Base-by-base conservation (phyloP, 2,329 filamentous ascomycete genomes). In the Microdochium paspali region DNA sequence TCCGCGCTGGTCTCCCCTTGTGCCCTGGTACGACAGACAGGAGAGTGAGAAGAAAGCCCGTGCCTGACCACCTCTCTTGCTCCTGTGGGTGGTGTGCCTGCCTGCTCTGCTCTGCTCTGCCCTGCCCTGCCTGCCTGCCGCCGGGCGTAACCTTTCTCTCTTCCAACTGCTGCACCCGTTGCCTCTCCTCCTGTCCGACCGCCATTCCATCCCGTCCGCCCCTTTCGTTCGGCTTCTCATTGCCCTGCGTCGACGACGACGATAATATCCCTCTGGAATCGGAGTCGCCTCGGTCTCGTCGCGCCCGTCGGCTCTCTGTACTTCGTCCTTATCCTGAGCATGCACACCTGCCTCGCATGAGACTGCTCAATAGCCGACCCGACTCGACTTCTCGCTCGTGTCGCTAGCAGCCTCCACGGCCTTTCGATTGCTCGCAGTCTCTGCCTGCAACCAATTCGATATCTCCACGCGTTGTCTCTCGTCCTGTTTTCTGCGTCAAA, bases 401-500 rank as follows among this genome's bases (percentile, higher is more conserved):
- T 21, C 35, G 18, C 35, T 40, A 18, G 35, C 35, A 40, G 6
- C 18, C 35, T 40, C 35, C 12, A 40, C 20, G 35, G 26, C 26
- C 35, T 3, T 20, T 20, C 35, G 35, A 40, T 40, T 40, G 35
- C 18, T 18, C 18, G 15, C 35, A 40, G 6, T 21, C 18, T 20
- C 12, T 28, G 26, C 26, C 26, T 7, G 26, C 26, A 28, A 13
- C 26, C 26, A 28, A 28, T 13, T 28, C 26, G 26, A 7, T 13
- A 28, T 7, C 26, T 7, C 26, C 26, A 28, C 26, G 13, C 26
- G 13, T 9, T 21, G 35, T 21, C 35, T 40, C 35, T 12, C 18
- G 18, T 18, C 35, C 15, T 13, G 26, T 28, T 12, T 12, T 18
- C 12, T 40, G 6, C 35, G 18, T 57, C 65, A 65, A 61, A 65